These are phyloP conservation scores for Sporothrix globosa DNA, from an alignment of 2,329 filamentous ascomycete genomes.

Conservation along the genomic window DNA sequence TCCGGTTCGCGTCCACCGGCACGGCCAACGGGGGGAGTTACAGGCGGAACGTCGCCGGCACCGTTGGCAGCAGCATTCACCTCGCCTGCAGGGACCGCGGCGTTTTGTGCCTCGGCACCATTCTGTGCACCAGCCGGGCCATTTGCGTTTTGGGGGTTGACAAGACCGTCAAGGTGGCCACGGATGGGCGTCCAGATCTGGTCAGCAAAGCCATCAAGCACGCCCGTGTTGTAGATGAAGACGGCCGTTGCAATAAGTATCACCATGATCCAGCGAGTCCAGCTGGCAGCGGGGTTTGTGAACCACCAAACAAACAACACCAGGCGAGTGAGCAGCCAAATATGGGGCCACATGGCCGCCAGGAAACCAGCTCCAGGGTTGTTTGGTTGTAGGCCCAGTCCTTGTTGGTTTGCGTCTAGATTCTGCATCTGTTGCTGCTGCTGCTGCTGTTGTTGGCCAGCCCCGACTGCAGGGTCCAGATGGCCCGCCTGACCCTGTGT, in stretches of 20 bases:
- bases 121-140: conserved; percentile 8
- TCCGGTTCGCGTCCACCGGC: conserved; percentile 43
- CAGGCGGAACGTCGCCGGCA: conserved; percentile 35
- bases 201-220: conserved; percentile 60
- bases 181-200: conserved; percentile 61
- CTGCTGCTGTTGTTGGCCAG: not conserved
- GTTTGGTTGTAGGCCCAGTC: conserved; percentile 42
- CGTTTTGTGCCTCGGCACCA: not conserved
- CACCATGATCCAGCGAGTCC: conserved; percentile 62
- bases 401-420: not conserved
- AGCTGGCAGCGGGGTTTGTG: conserved; percentile 60
- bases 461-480: not conserved
- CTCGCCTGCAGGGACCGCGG: not conserved
- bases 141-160: conserved; percentile 52
- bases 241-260: conserved; percentile 57
- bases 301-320: conserved; percentile 67
- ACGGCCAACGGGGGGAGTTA: conserved; percentile 32
- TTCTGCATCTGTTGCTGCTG: not conserved
- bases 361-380: conserved; percentile 48
- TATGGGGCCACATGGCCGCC: conserved; percentile 59
- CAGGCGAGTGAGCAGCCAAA: conserved; percentile 64
- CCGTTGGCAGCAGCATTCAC: not conserved
- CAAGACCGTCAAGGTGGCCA: conserved; percentile 61
- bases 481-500: not conserved
- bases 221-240: conserved; percentile 63